These are phyloP conservation scores for Annulohypoxylon truncatum DNA, from an alignment of 2,329 filamentous ascomycete genomes.

Conservation along the genomic window DNA sequence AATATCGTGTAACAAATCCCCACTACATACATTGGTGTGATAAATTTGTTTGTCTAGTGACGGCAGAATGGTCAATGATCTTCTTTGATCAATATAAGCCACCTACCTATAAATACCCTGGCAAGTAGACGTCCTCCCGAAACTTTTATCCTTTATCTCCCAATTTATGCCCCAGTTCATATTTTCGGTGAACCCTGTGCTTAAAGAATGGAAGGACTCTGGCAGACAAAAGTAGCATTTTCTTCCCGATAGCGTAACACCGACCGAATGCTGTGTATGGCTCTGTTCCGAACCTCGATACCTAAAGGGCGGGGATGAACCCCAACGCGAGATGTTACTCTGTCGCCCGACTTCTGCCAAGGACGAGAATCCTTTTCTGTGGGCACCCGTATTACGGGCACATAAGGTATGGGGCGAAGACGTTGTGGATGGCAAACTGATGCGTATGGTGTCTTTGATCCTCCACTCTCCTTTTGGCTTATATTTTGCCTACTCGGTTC, in stretches of 20 bases:
- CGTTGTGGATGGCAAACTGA: not conserved
- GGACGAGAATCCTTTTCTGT: slow-evolving; percentile 30
- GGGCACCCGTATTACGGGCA: slow-evolving; percentile 22
- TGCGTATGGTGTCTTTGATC: not conserved
- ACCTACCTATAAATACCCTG: too few species aligned
- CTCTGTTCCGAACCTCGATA: slow-evolving; percentile 34
- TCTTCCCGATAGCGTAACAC: slow-evolving; percentile 34
- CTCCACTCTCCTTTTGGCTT: not conserved
- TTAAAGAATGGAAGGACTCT: not conserved
- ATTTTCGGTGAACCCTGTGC: not conserved
- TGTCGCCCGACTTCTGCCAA: slow-evolving; percentile 33
- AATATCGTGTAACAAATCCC: not conserved
- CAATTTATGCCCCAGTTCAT: not conserved
- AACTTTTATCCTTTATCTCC: not conserved
- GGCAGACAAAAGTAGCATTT: slow-evolving; percentile 2
- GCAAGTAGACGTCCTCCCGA: slow-evolving; percentile 21
- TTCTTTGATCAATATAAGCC: not conserved
- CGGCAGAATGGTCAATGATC: slow-evolving; percentile 9
- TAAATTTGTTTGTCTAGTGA: slow-evolving; percentile 9
- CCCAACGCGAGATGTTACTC: slow-evolving; percentile 21
- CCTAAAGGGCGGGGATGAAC: slow-evolving; percentile 34
- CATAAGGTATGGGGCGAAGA: slow-evolving; percentile 5
- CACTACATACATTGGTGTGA: not conserved
- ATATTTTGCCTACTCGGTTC: not conserved
- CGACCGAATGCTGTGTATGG: slow-evolving; percentile 28